These are phyloP conservation scores for Crithidia mellificae DNA, from an alignment of 208 protist genomes.

Conservation along the genomic window DNA sequence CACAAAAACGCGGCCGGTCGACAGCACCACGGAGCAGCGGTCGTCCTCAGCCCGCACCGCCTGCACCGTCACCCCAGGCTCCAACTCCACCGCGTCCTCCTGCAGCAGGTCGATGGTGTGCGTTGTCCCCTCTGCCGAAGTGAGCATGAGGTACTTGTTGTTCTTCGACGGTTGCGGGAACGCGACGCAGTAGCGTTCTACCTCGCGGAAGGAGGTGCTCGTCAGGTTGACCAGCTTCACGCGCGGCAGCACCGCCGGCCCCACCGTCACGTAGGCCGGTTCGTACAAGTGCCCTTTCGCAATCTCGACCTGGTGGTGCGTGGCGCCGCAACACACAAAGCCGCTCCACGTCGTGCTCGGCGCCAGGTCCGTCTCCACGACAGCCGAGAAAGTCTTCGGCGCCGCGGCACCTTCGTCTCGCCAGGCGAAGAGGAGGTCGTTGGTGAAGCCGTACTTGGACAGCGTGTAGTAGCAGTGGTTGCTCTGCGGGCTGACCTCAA, in stretches of 20 bases:
- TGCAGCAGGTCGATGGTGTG: constrained; percentile 29
- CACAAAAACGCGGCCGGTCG: constrained; percentile 15
- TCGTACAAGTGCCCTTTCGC: constrained; percentile 47
- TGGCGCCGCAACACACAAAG: constrained; percentile 35
- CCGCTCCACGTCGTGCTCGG: constrained; percentile 42
- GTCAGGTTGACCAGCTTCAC: constrained; percentile 62
- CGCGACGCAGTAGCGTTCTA: constrained; percentile 29
- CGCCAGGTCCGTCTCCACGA: constrained; percentile 40
- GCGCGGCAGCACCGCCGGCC: constrained; percentile 34
- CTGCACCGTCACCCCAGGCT: constrained; percentile 30
- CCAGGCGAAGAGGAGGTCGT: constrained; percentile 49
- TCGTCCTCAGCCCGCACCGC: constrained; percentile 14
- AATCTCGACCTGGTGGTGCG: constrained; percentile 27
- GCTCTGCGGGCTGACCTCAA: constrained; percentile 18
- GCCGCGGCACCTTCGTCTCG: background rate
- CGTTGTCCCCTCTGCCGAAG: constrained; percentile 13
- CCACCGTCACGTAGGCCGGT: constrained; percentile 49
- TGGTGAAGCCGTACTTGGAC: constrained; percentile 44
- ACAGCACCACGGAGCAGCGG: constrained; percentile 26
- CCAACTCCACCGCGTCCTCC: constrained; percentile 33
- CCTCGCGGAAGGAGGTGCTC: constrained; percentile 30
- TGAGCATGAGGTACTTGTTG: constrained; percentile 41
- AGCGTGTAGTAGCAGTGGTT: constrained; percentile 26
- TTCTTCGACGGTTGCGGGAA: constrained; percentile 32
- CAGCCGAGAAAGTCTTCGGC: constrained; percentile 12